Evolutionary conservation across 208 protist genomes (phyloP), one percentile per base, ranked within the genome.

Genomic region (Phytomonas francai): DNA sequence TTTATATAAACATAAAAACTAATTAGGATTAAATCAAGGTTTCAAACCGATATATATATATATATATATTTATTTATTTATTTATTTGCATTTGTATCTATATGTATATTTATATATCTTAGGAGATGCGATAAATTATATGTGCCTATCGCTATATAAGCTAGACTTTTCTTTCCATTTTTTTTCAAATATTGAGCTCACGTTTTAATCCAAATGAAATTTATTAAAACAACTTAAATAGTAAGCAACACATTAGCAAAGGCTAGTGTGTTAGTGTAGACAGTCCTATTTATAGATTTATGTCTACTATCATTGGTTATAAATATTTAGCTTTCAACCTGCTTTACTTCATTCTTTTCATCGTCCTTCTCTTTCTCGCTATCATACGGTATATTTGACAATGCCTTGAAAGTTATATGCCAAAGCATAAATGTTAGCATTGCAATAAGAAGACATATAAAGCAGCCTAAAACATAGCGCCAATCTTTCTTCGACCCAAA

Each of bases 361-460:
- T 14, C 31, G n/a, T 68, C 42, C 11, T 8, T 70, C 11, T 57
- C 29, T 36, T 14, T 19, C 12, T 30, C 30, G n/a, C 61, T 42
- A 29, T 60, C 3, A 62, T 51, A 14, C 5, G 33, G n/a, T 29
- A 42, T 12, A 42, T 33, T 36, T 45, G 33, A 14, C 14, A 25
- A 51, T 1, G 16, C 8, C 72, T 68, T 77, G 57, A 74, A n/a
- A 39, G 59, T 25, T 11, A 83, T 39, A 65, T 79, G 70, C 68
- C 74, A 83, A 28, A 22, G 3, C 60, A 77, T 67, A 61, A 74
- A 83, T 27, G 70, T 51, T 16, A 83, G n/a, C 32, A 74, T 83
- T 28, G 73, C 75, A 3, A 49, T 61, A 57, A 83, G 70, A 58
- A 83, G 70, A 70, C 69, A 73, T 12, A 83, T 49, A 59, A 83